Percentiles rank a stretch among this genome's conserved stretches.
Conservation (phyloP, 768 basidiomycete genomes). For the Podaxis mareebaensis region DNA sequence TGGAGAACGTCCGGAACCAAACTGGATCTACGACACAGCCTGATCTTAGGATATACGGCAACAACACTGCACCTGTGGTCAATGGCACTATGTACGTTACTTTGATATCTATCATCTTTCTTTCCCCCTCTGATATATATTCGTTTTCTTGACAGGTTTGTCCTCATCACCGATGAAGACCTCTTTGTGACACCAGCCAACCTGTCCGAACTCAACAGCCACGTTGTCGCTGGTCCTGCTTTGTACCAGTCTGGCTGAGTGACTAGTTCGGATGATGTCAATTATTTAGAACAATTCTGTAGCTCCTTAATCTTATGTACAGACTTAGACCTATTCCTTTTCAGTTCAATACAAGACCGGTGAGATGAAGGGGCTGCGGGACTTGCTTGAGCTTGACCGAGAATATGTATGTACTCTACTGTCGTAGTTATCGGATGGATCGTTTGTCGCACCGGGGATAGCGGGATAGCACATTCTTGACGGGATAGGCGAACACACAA, state of each 20-base stretch:
- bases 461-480: no score
- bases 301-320: not conserved
- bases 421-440: no score
- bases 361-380: no score
- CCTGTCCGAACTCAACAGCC: slow-evolving; percentile 47
- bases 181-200: slow-evolving; percentile 61
- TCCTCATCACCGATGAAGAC: slow-evolving; percentile 49
- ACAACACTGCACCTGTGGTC: slow-evolving; percentile 38
- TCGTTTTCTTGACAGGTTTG: slow-evolving; percentile 34
- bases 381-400: no score
- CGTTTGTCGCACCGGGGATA: no score
- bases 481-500: no score
- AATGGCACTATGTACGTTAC: slow-evolving; percentile 50
- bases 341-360: no score
- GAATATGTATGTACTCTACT: no score
- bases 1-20: slow-evolving; percentile 41
- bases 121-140: not conserved
- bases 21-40: slow-evolving; percentile 52
- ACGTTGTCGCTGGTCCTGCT: slow-evolving; percentile 59
- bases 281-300: not conserved
- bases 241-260: slow-evolving; percentile 46
- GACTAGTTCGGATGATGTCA: not conserved
- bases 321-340: no score
- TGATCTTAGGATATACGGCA: slow-evolving; percentile 44
- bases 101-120: not conserved